Evolutionary conservation across 495 filamentous ascomycete genomes (phyloP).

Genomic region (Sordaria brevicollis): DNA sequence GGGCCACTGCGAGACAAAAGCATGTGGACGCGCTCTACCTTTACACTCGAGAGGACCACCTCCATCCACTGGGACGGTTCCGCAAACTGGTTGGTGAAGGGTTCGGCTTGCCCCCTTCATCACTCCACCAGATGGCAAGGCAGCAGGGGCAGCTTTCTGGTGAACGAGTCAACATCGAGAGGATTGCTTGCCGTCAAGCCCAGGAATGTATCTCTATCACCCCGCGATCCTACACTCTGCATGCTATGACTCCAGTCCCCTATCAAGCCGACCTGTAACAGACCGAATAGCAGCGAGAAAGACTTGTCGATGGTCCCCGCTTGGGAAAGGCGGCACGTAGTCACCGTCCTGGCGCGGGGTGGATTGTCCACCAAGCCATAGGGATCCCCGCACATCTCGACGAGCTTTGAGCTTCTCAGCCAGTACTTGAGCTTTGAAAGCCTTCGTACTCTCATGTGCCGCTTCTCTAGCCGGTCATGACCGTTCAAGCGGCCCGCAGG

Average conservation of each 20-base stretch:
- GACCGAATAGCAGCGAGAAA: background rate
- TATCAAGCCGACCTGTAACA: background rate
- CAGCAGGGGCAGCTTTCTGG: background rate
- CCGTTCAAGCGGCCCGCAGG: background rate
- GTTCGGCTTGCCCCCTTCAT: background rate
- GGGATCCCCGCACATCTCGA: background rate
- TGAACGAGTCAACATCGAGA: background rate
- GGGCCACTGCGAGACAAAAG: background rate
- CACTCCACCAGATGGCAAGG: background rate
- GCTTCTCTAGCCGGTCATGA: background rate
- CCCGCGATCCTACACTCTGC: background rate
- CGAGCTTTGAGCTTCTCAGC: background rate
- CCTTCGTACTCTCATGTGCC: background rate
- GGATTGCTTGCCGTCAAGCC: background rate
- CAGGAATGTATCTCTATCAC: background rate
- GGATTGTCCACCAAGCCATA: background rate
- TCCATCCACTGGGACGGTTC: background rate
- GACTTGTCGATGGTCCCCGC: background rate
- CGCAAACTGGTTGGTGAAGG: background rate
- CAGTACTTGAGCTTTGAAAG: background rate
- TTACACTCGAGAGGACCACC: background rate
- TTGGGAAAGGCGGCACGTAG: background rate
- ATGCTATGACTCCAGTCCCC: background rate
- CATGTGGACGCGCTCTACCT: background rate
- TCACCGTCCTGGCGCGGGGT: background rate